phyloP scores from a whole-genome alignment of 2,329 filamentous ascomycete genomes.

The Alternaria burnsii region DNA sequence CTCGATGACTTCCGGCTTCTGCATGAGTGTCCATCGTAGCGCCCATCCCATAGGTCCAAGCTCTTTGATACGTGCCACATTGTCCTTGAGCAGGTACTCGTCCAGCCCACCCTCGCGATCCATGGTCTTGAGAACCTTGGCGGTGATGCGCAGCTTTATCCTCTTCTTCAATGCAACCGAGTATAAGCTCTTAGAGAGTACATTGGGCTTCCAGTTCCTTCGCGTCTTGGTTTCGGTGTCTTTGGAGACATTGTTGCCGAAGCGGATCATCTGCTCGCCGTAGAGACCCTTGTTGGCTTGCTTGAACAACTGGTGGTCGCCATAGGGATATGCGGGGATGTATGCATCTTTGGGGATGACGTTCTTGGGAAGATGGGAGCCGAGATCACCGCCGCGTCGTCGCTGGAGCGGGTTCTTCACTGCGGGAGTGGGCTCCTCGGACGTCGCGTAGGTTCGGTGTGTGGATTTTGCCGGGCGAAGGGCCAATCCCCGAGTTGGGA shows the following conservation, averaged over 20 bases:
- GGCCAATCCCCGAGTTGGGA: conserved; percentile 18
- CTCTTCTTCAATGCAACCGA: conserved; percentile 68
- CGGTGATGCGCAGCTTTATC: conserved; percentile 73
- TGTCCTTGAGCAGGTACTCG: conserved; percentile 86
- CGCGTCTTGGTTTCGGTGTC: conserved; percentile 75
- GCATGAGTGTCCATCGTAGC: conserved; percentile 88
- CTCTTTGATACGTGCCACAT: conserved; percentile 79
- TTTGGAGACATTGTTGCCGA: conserved; percentile 78
- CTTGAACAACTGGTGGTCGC: conserved; percentile 75
- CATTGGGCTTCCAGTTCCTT: conserved; percentile 78
- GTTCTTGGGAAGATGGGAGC: conserved; percentile 47
- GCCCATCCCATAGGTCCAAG: conserved; percentile 91
- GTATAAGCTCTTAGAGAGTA: conserved; percentile 72
- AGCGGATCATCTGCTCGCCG: conserved; percentile 74
- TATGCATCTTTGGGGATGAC: conserved; percentile 40
- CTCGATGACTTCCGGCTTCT: conserved; percentile 72
- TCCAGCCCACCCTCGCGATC: conserved; percentile 89
- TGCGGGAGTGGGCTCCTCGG: conserved; percentile 16
- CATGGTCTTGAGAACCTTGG: conserved; percentile 71
- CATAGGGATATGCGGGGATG: conserved; percentile 72
- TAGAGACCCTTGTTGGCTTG: conserved; percentile 81
- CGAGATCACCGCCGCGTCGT: conserved; percentile 46
- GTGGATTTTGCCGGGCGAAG: conserved; percentile 24
- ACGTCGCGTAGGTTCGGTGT: conserved; percentile 41
- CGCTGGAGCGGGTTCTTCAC: conserved; percentile 39